Evolutionary conservation across 371 early-diverging fungal species (phyloP).

Genomic region (Mucor lusitanicus): DNA sequence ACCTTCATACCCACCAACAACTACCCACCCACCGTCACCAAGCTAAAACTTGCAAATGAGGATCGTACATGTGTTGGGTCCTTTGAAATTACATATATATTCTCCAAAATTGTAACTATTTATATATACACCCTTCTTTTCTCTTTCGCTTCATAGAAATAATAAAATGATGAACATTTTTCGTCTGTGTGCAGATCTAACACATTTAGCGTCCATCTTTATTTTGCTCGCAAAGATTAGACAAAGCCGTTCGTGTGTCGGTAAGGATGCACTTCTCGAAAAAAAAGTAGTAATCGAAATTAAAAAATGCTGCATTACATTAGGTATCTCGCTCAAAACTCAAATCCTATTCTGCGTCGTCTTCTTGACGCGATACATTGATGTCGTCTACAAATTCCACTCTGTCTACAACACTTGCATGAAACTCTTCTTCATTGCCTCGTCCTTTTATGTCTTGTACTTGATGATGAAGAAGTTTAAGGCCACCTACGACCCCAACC

Average conservation of each 20-base stretch:
- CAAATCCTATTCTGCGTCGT: slow-evolving; percentile 93
- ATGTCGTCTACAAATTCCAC: slow-evolving; percentile 76
- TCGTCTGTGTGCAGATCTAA: slow-evolving; percentile 89
- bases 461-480: slow-evolving; percentile 87
- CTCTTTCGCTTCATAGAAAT: not conserved
- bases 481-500: slow-evolving; percentile 88
- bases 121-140: not conserved
- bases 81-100: not conserved
- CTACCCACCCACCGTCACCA: not conserved
- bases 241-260: slow-evolving; percentile 85
- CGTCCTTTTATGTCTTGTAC: slow-evolving; percentile 86
- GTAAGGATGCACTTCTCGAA: slow-evolving; percentile 43
- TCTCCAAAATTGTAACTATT: not conserved
- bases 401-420: slow-evolving; percentile 94
- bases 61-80: slow-evolving; percentile 3
- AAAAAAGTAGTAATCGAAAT: not conserved
- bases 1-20: no score
- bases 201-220: slow-evolving; percentile 92
- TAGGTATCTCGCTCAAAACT: slow-evolving; percentile 96
- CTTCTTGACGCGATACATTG: slow-evolving; percentile 94
- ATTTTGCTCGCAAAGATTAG: slow-evolving; percentile 89
- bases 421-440: slow-evolving; percentile 93
- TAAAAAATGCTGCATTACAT: not conserved
- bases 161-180: slow-evolving; percentile 79
- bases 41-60: slow-evolving; percentile 4